Base-by-base conservation (phyloP, 345 rosid species). In the Raphanus sativus region DNA sequence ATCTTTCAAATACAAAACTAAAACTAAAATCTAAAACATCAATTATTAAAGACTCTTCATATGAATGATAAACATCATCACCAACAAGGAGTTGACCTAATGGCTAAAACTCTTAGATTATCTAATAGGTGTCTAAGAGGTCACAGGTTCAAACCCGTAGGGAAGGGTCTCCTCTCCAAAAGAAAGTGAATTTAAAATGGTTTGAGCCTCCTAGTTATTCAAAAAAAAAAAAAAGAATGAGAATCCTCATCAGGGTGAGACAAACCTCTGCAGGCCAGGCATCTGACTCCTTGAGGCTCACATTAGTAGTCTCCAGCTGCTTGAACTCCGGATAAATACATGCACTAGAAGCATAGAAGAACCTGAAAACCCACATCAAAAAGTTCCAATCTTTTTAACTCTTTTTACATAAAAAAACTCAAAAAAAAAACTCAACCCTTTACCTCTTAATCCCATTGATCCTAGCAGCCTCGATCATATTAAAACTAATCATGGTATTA, bases 231-330 rank as follows among this genome's bases (percentile, higher is more conserved):
- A n/a, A n/a, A n/a, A n/a, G 42, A 34, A 34, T 7, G 45, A 38
- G 9, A 10, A 38, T 38, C 42, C 10, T 40, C 48, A 40, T 40
- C 48, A 40, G 17, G 26, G 42, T 61, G 40, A 10, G 82, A 69
- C 86, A 65, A 81, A 92, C 99, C 99, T 95, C 98, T 2, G 99
- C 99, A 81, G 98, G 98, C 98, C 99, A 95, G 58, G 98, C 99
- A 86, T 95, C 99, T 4, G 99, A 76, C 78, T 95, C 99, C 90
- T 92, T 96, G 80, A 96, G 81, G 93, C 98, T 96, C 82, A 96
- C 99, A 67, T 93, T 93, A 40, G 96, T 96, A 55, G 82, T 79
- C 9, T 96, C 98, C 79, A 96, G 81, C 88, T 96, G 99, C 88
- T 96, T 96, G 54, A 96, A 96, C 84, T 96, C 97, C 4, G 99